Conservation (phyloP, 2,329 filamentous ascomycete genomes). For the Diaporthe amygdali region DNA sequence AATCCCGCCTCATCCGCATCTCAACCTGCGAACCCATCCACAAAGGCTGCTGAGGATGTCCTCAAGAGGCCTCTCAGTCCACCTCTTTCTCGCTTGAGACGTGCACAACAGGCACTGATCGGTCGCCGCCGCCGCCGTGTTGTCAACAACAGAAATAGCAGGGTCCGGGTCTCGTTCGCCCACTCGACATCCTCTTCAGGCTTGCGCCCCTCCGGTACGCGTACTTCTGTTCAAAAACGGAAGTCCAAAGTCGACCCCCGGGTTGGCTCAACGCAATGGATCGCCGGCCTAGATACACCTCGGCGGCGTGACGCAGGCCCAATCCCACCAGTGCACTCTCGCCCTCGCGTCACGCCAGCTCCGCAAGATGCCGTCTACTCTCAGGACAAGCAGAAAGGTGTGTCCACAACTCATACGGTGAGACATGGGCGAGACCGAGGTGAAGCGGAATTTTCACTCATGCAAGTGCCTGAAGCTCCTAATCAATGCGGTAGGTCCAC, state of each 20-base stretch:
- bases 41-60: constrained; percentile 37
- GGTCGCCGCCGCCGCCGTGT: constrained; percentile 35
- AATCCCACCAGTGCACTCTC: background rate
- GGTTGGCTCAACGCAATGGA: background rate
- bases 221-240: background rate
- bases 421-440: background rate
- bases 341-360: background rate
- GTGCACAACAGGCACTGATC: constrained; percentile 42
- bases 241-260: background rate
- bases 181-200: constrained; percentile 27
- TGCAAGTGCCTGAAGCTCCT: constrained; percentile 31
- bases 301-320: constrained; percentile 22
- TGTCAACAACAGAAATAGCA: constrained; percentile 31
- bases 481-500: background rate
- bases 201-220: constrained; percentile 22
- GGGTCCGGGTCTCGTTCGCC: constrained; percentile 39
- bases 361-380: background rate
- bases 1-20: constrained; percentile 32
- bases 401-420: background rate
- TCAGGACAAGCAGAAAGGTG: background rate
- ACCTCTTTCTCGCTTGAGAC: constrained; percentile 36
- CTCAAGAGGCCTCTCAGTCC: constrained; percentile 37
- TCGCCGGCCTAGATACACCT: constrained; percentile 15
- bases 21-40: constrained; percentile 29
- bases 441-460: constrained; percentile 26